phyloP scores from a whole-genome alignment of 163 green algal genomes.

The Prototheca cutis region DNA sequence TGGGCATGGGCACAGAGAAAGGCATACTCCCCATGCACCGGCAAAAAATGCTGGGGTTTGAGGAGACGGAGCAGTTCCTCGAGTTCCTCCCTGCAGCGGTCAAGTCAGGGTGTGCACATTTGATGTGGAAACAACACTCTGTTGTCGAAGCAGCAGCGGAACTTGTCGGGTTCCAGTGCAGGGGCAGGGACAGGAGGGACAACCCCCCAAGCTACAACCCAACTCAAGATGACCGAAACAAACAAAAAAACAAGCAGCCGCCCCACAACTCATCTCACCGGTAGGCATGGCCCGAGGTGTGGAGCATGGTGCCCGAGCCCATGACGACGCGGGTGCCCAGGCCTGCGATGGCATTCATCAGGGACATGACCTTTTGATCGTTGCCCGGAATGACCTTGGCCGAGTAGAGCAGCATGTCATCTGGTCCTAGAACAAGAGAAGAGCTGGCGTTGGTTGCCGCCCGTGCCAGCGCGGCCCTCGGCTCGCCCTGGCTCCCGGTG shows the following conservation, averaged over 20 bases:
- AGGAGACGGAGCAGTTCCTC: slow-evolving; percentile 76
- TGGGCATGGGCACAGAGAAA: slow-evolving; percentile 89
- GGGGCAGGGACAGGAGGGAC: no score
- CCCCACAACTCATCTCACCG: slow-evolving; percentile 16
- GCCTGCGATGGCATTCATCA: slow-evolving; percentile 89
- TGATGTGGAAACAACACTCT: no score
- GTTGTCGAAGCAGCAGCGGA: no score
- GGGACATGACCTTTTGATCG: slow-evolving; percentile 79
- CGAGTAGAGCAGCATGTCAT: slow-evolving; percentile 85
- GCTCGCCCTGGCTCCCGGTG: slow-evolving; percentile 84
- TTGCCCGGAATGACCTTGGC: slow-evolving; percentile 95
- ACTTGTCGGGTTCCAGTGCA: no score
- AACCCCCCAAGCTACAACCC: no score
- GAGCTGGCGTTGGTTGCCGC: slow-evolving; percentile 56
- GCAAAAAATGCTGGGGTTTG: slow-evolving; percentile 94
- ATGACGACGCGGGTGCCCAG: slow-evolving; percentile 69
- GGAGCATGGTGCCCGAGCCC: slow-evolving; percentile 70
- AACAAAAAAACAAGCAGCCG: no score
- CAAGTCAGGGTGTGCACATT: no score
- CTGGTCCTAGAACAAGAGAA: slow-evolving; percentile 65
- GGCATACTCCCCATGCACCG: slow-evolving; percentile 92
- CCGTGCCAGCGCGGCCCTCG: slow-evolving; percentile 69
- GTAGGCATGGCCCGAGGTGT: slow-evolving; percentile 80
- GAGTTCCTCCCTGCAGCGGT: slow-evolving; percentile 66
- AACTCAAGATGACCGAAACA: no score